phyloP scores from a whole-genome alignment of 768 basidiomycete genomes.

The Termitomyces sp. region DNA sequence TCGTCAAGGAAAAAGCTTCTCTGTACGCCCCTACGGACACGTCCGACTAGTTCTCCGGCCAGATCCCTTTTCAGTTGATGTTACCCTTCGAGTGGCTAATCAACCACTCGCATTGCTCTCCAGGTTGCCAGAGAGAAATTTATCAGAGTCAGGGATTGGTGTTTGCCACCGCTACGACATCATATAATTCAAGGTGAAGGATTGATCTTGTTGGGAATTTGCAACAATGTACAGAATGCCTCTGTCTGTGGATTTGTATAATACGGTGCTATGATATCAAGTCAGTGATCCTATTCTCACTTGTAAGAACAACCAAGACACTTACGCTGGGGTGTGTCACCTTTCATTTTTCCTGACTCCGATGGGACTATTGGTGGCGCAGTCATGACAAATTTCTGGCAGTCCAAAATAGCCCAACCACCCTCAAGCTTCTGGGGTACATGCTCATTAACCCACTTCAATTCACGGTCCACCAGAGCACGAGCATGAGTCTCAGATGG shows the following conservation, averaged over 20 bases:
- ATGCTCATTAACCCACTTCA: slow-evolving; percentile 66
- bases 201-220: slow-evolving; percentile 67
- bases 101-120: too few relatives aligned
- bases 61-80: too few relatives aligned
- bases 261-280: slow-evolving; percentile 49
- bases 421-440: slow-evolving; percentile 34
- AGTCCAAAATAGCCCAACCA: slow-evolving; percentile 42
- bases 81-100: too few relatives aligned
- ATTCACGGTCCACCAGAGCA: slow-evolving; percentile 53
- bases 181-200: background rate
- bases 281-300: slow-evolving; percentile 1
- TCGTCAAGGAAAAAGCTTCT: too few relatives aligned
- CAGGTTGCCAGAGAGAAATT: too few relatives aligned
- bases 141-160: too few relatives aligned
- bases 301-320: slow-evolving; percentile 30
- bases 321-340: slow-evolving; percentile 30
- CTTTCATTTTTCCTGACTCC: slow-evolving; percentile 8
- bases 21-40: too few relatives aligned
- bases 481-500: slow-evolving; percentile 55
- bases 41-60: too few relatives aligned
- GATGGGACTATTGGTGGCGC: slow-evolving; percentile 45
- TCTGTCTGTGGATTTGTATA: slow-evolving; percentile 90
- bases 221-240: slow-evolving; percentile 78
- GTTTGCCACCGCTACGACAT: too few relatives aligned
- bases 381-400: slow-evolving; percentile 68